Percentiles rank a stretch among this genome's conserved stretches.
These are phyloP conservation scores for Diaporthe batatas DNA, from an alignment of 2,329 filamentous ascomycete genomes.

Conservation along the genomic window DNA sequence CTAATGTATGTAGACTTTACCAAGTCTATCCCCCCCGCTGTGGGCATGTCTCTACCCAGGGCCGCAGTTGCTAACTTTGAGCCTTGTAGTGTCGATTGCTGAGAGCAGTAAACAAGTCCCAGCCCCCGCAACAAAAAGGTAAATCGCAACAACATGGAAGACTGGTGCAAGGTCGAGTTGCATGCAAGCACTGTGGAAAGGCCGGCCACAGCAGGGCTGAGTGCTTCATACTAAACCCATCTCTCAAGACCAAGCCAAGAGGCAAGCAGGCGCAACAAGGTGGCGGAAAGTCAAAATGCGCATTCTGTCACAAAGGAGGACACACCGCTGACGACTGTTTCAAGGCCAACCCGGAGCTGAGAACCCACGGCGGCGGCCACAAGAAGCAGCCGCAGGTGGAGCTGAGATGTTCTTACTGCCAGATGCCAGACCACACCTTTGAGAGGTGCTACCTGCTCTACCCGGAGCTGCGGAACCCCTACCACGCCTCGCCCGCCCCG, in stretches of 20 bases:
- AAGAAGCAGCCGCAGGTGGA: background rate
- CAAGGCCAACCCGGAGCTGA: background rate
- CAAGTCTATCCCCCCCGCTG: background rate
- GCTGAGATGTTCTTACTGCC: background rate
- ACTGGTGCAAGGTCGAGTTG: background rate
- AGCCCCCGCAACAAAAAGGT: background rate
- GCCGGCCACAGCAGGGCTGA: background rate
- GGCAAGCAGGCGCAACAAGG: conserved; percentile 2
- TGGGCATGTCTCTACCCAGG: background rate
- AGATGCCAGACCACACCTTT: background rate
- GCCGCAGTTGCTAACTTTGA: background rate
- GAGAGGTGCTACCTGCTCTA: background rate
- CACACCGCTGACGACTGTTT: background rate
- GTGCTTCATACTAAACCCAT: background rate
- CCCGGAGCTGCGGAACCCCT: background rate
- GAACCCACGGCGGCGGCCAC: background rate
- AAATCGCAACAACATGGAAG: background rate
- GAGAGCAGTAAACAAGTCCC: background rate
- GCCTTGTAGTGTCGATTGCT: background rate
- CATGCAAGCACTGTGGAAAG: background rate
- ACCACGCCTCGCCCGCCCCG: background rate
- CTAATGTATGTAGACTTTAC: background rate
- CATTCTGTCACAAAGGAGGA: background rate
- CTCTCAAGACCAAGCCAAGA: background rate
- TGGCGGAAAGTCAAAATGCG: background rate